Evolutionary conservation across 2,329 filamentous ascomycete genomes (phyloP), one percentile per base, ranked within the genome.

Genomic region (Fusarium guadeloupense): DNA sequence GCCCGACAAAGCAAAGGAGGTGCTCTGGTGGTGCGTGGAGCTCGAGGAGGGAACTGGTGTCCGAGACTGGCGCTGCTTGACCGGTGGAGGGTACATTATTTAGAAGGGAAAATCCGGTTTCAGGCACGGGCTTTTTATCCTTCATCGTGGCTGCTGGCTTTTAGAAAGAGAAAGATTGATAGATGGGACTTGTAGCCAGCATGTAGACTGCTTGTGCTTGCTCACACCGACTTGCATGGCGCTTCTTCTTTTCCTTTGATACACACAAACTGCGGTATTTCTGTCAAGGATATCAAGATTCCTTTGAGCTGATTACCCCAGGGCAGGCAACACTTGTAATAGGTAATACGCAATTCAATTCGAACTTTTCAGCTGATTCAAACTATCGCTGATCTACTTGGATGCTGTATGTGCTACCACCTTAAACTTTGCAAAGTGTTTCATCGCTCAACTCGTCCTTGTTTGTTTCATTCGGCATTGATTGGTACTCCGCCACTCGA

Each of bases 21-120:
- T 93, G 39, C 82, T 98, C 7, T 98, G 95, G 95, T 98, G 94
- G 93, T 96, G 93, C 69, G 91, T 99, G 12, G 93, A 97, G 76
- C 81, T 99, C 25, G 95, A 98, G 73, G 94, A 99, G 73, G 87
- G 86, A 8, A 87, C 86, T 63, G 92, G 89, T 0, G 84, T 97
- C 41, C 86, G 95, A 53, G 84, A 85, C 54, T 98, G 94, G 95
- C 83, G 81, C 25, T 88, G 84, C 64, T 82, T 92, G 23, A 88
- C 85, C 4, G 81, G 82, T 43, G 86, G 87, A 17, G 84, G 89
- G 17, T 91, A 91, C 75, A 84, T 90, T 34, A 66, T 78, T 28
- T 77, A 68, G 54, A 40, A 20, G 30, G 20, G 28, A n/a, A 10
- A 9, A 37, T 19, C 26, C 38, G 23, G 17, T 34, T 10, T n/a